Evolutionary conservation across 257 asterid genomes (phyloP), one percentile per base, ranked within the genome.

Genomic region (Salvia miltiorrhiza): DNA sequence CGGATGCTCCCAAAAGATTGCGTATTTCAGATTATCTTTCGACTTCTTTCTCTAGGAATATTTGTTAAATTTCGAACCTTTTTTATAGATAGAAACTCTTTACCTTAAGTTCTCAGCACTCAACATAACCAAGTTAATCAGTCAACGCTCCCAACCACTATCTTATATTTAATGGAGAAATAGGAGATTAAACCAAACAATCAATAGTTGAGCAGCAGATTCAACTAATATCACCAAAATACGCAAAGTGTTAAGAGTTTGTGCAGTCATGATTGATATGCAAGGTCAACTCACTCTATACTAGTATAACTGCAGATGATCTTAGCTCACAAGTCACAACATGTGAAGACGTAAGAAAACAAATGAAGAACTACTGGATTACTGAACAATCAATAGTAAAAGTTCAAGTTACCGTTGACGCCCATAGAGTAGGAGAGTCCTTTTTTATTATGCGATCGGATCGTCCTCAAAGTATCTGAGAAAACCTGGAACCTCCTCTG

Each of bases 361-460:
- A 23, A 47, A 26, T 20, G 50, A 76, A 44, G 47, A 63, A 16
- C 5, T 32, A 44, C 40, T 2, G 17, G 17, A 41, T 12, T 6
- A 66, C 4, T 44, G 17, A 16, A 68, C 2, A 57, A 30, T 24
- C 14, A 33, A 56, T 13, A 55, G 23, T 3, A 67, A 19, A 32
- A 64, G 33, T 53, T 16, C 4, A 35, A 45, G 14, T 63, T 73
- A 90, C 97, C 96, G 63, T 90, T 90, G 7, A 93, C 80, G 14
- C 88, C 96, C 79, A 90, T 85, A 50, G 90, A 82, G 62, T 88
- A 93, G 5, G 97, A 85, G 11, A 87, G 90, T 53, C 89, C 92
- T 76, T 88, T 90, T 71, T 62, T 86, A 82, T 93, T 93, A 81
- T 93, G 97, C 65, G 96, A 90, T 81, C 79, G 81, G 71, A 90